Evolutionary conservation across 2,329 filamentous ascomycete species (phyloP), one percentile per base, ranked within the genome.

Genomic region (Albifimbria verrucaria): DNA sequence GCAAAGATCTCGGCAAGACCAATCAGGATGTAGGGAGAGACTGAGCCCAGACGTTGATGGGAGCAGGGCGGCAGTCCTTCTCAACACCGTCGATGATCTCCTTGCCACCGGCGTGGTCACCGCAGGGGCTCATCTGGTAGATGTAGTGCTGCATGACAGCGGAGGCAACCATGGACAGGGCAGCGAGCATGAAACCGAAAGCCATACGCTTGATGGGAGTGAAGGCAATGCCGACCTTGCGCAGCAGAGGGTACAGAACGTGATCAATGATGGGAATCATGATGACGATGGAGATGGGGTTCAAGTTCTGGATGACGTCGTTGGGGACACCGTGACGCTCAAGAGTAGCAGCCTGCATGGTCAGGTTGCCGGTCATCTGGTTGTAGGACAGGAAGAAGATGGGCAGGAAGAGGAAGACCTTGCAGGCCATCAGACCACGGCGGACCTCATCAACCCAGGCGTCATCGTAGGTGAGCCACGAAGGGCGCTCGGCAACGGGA

Each of bases 401-500:
- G 41, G 87, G 87, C 52, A 86, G 80, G 76, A 87, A 90, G 56
- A 85, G 69, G 69, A 89, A 92, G 28, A 90, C 87, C 58, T 81
- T 77, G 74, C 86, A 89, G 52, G 87, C 86, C 61, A 80, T 77
- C 52, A 89, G 74, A 56, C 87, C 88, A 70, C 88, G 86, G 50
- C 78, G 78, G 48, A 92, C 84, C 65, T 92, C 87, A 65, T 91
- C 88, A 28, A 93, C 89, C 88, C 89, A 93, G 50, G 83, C 82
- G 60, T 93, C 90, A 57, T 93, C 89, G 60, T 91, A 92, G 0
- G 85, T 88, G 86, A 92, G 92, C 88, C 88, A 92, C 0, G 52
- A 41, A 0, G 88, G 88, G 51, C 85, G 84, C 57, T 77, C 66
- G 2, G 68, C 68, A 36, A 78, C 72, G 10, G 79, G 72, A 6